Evolutionary conservation across 306 rosid genomes (phyloP), one percentile per base, ranked within the genome.

Genomic region (Prunus mume): DNA sequence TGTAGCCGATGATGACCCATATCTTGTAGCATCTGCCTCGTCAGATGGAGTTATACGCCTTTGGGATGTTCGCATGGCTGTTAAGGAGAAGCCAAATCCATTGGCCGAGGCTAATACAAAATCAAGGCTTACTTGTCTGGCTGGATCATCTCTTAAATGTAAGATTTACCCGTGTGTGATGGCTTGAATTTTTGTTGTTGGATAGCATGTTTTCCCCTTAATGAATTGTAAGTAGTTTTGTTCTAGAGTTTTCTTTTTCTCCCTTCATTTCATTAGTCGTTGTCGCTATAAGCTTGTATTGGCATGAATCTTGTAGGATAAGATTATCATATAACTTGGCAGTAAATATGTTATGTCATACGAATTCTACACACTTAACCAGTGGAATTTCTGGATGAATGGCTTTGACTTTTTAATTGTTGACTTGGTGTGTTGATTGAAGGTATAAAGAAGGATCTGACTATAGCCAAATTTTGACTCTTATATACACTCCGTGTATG

Each of bases 21-120:
- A 85, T 76, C 74, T 90, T 24, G 84, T 95, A 38, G 93, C 96
- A 74, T 89, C 97, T 82, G 97, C 92, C 28, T 92, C 98, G 64
- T 85, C 97, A 9, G 97, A 95, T 79, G 98, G 98, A 52, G 72
- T 86, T 82, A 86, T 95, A 81, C 90, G 91, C 4, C 87, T 87
- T 45, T 95, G 98, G 98, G 98, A 95, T 86, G 93, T 92, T 82
- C 98, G 98, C 17, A 85, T 85, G 97, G 90, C 91, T 25, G 34
- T 77, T 14, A 82, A 41, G 12, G 93, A 82, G 85, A 92, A 89
- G 85, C 85, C 89, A 55, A 81, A 74, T 80, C 92, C 97, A 24
- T 75, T 95, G 72, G 90, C 97, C 4, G 97, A 95, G 85, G 89
- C 87, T 55, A 87, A 89, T 76, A 92, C 98, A 51, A 79, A 86